Evolutionary conservation across 495 filamentous ascomycete species (phyloP), one percentile per base, ranked within the genome.

Genomic region (Ramalina intermedia): DNA sequence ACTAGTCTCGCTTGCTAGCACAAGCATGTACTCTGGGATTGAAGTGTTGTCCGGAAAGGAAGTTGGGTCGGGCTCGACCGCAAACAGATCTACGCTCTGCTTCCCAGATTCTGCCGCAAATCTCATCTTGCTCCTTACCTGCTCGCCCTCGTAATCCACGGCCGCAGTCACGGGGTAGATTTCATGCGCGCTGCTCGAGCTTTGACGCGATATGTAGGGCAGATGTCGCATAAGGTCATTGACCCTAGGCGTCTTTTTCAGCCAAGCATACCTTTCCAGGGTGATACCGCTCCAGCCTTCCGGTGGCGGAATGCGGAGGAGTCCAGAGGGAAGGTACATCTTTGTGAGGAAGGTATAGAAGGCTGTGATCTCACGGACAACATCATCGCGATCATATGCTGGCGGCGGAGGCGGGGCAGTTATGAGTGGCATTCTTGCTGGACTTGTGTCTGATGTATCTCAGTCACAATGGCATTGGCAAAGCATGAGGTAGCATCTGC

Each of bases 271-370:
- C 20, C 18, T 37, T 16, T 52, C 52, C 20, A 27, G 18, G 37
- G 50, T 57, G 23, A 64, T 57, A 38, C 4, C 33, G 14, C 55
- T 60, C 60, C 61, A 62, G 37, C 61, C 61, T 21, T 35, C 52
- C 48, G 43, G 20, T 36, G 52, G 51, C 29, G 60, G 60, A 43
- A 51, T 33, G 8, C 53, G 48, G 43, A 62, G 39, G 0, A 42
- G 16, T 2, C 42, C 52, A 6, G 56, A 48, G 6, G 48, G 17
- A 11, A 64, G 20, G 47, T 64, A 57, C 48, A 60, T 45, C 29
- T 41, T 54, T 23, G 53, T 50, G 14, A 62, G 55, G 48, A 62
- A 61, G 13, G n/a, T 17, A 50, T 59, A 61, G 49, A 57, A 62
- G 20, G 51, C 50, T 11, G 41, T 43, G 6, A 64, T 16, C 5